Evolutionary conservation across 441 rosid species (phyloP).

Genomic region (Jatropha podagrica): DNA sequence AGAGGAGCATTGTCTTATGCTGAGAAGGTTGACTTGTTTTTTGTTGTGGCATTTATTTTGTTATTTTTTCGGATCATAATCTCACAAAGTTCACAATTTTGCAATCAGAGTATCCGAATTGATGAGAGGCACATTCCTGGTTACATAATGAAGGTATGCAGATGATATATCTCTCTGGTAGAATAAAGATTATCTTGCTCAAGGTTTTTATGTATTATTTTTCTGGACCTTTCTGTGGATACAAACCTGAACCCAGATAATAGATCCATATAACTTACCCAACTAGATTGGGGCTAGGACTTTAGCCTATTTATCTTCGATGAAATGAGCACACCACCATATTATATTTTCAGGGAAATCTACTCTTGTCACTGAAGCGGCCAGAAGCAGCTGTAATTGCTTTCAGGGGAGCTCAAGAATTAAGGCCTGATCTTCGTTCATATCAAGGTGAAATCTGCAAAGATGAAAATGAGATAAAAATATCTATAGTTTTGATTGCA

Average conservation of each 20-base stretch:
- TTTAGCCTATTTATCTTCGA: background rate
- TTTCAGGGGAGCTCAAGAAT: constrained; percentile 89
- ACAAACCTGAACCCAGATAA: background rate
- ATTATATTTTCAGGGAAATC: constrained; percentile 63
- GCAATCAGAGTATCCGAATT: constrained; percentile 75
- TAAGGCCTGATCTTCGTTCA: constrained; percentile 96
- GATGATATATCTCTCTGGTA: constrained; percentile 17
- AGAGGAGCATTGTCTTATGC: constrained; percentile 80
- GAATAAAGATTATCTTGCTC: constrained; percentile 19
- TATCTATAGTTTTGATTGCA: constrained; percentile 20
- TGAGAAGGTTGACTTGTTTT: constrained; percentile 72
- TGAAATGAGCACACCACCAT: background rate
- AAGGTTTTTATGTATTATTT: background rate
- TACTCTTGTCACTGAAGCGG: constrained; percentile 69
- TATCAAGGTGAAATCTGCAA: constrained; percentile 70
- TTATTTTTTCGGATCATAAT: constrained; percentile 15
- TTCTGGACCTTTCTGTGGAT: background rate
- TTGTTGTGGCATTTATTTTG: background rate
- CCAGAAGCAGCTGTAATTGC: constrained; percentile 93
- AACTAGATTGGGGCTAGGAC: background rate
- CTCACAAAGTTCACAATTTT: constrained; percentile 26
- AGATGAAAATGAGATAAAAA: constrained; percentile 6
- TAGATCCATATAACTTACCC: background rate
- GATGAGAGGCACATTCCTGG: constrained; percentile 94
- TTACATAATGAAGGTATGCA: constrained; percentile 83